phyloP scores from a whole-genome alignment of 306 rosid genomes.

The Prunus mira region DNA sequence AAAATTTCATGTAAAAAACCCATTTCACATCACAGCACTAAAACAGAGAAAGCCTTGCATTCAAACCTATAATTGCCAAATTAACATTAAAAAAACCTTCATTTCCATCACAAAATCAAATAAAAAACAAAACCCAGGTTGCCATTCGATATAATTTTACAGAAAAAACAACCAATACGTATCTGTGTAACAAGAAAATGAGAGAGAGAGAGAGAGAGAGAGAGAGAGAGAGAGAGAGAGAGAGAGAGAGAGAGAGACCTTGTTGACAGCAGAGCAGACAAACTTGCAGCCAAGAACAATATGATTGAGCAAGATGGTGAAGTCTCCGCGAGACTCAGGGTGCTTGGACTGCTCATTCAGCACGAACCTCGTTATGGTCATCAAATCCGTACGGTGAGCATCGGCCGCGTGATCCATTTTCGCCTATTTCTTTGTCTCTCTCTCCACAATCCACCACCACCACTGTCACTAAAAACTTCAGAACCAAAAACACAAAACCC shows the following conservation, averaged over 20 bases:
- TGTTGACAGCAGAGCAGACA: constrained; percentile 85
- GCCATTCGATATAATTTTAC: neutral
- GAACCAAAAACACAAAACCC: neutral
- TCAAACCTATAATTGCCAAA: neutral
- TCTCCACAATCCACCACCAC: neutral
- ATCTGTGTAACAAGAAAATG: neutral
- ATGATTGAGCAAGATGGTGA: constrained; percentile 88
- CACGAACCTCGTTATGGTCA: constrained; percentile 89
- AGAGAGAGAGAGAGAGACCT: constrained; percentile 43
- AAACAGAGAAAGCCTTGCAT: neutral
- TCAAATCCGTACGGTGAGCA: constrained; percentile 81
- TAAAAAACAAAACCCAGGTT: neutral
- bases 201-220: neutral
- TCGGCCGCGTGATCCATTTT: constrained; percentile 88
- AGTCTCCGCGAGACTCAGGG: constrained; percentile 93
- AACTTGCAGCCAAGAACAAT: constrained; percentile 97
- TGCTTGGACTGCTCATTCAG: constrained; percentile 84
- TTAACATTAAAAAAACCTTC: neutral
- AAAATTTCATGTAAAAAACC: neutral
- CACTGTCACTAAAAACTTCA: neutral
- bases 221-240: neutral
- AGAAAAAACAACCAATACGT: neutral
- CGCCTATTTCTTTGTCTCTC: neutral
- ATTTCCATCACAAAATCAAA: neutral
- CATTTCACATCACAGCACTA: neutral